Base-by-base conservation (phyloP, 495 filamentous ascomycete species). In the Talaromyces stipitatus region DNA sequence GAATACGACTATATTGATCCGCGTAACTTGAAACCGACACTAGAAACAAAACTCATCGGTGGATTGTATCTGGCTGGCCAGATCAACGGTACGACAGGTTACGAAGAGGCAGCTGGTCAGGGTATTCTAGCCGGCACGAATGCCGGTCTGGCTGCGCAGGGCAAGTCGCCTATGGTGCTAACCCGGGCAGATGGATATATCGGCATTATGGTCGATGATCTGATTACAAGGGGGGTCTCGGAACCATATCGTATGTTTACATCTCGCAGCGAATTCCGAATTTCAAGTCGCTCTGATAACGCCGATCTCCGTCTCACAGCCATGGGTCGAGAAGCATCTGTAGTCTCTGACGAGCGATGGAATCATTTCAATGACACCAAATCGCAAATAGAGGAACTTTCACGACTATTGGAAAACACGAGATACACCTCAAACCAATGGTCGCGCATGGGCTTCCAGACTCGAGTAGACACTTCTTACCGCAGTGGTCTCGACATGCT, bases 231-330 rank as follows among this genome's bases (percentile, higher is more conserved):
- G 71, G 94, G 94, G 46, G 92, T 98, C 11, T 90, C 88, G 8
- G 94, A 98, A 71, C 94, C 94, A 0, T 98, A 98, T 73, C 85
- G 94, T 59, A 97, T 98, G 95, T 98, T 98, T 77, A 97, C 94
- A 7, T 90, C 90, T 16, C 86, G 94, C 56, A 92, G 85, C 73
- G 94, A 98, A 70, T 98, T 95, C 74, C 89, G 94, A 50, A 91
- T 98, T 79, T 87, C 84, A 29, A 83, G 89, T 8, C 85, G 94
- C 54, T 82, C 92, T 50, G 94, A 98, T 75, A 97, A 98, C 67
- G 94, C 94, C 38, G 94, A 98, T 71, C 64, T 85, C 3, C 86
- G 94, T 7, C 82, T 98, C 20, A 97, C 95, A 3, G 79, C 81
- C 6, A 83, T 84, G 67, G 94, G 91, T 12, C 83, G 87, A 51